A percentile compares a stretch with the other conserved stretches of the same genome.
phyloP scores from a whole-genome alignment of 352 stramenopile genomes.

The Phytophthora europaea region DNA sequence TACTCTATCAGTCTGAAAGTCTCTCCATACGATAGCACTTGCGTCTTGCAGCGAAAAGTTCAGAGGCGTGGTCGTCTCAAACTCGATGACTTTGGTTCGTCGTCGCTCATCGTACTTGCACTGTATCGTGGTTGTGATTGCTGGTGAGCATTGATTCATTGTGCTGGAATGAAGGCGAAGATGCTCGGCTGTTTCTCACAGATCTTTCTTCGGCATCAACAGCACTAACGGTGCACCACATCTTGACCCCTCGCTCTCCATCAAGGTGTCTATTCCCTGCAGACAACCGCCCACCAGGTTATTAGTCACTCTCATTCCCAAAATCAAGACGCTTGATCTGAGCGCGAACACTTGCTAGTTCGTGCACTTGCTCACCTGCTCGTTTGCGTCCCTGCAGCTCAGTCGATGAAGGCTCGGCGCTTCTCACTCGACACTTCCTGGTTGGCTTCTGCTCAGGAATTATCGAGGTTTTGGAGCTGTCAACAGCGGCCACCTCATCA shows the following conservation, averaged over 20 bases:
- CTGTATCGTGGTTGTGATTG: conserved; percentile 8
- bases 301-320: neutral
- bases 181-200: conserved; percentile 12
- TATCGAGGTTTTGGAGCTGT: neutral
- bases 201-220: conserved; percentile 13
- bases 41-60: conserved; percentile 12
- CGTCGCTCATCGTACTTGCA: conserved; percentile 20
- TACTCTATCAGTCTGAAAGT: conserved; percentile 24
- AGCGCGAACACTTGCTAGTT: conserved; percentile 22
- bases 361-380: conserved; percentile 25
- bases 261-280: conserved; percentile 22
- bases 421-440: conserved; percentile 26
- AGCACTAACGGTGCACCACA: neutral
- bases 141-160: neutral
- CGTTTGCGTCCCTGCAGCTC: conserved; percentile 23
- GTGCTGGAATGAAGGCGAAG: conserved; percentile 2
- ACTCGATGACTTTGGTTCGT: conserved; percentile 19
- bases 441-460: conserved; percentile 4
- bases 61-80: conserved; percentile 25
- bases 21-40: conserved; percentile 10
- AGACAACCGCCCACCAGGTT: neutral
- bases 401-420: conserved; percentile 21
- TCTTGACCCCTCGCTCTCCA: conserved; percentile 7
- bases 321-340: conserved; percentile 29
- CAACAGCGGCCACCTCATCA: neutral